Base-by-base conservation (phyloP, 208 protist genomes). In the Acanthamoeba triangularis region DNA sequence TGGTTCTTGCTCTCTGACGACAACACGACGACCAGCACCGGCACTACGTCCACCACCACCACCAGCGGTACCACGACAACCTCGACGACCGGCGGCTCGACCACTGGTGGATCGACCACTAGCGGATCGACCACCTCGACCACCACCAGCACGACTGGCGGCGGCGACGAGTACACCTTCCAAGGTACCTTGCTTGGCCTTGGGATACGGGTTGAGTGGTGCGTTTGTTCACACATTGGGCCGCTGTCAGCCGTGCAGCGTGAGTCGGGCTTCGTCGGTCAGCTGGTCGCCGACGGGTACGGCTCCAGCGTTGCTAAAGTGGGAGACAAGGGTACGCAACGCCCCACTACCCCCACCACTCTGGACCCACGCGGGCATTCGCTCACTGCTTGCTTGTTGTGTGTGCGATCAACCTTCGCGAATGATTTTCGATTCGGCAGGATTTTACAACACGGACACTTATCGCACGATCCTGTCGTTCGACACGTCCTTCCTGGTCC, bases 381-480 rank as follows among this genome's bases (percentile, higher is more conserved):
- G 25, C 25, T n/a, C 33, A 20, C 2, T 25, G 20, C 11, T 30
- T 37, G 37, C 11, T 76, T 35, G 67, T 1, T 18, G 65, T 28
- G 28, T 28, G 25, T 37, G n/a, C 33, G 3, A 6, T n/a, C 4
- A 11, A n/a, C 0, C 25, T 67, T 67, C n/a, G n/a, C n/a, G n/a
- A n/a, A n/a, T 67, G 61, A 6, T 67, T 23, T n/a, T 74, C n/a
- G 23, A n/a, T 14, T 30, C 23, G 65, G 23, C 69, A 90, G 82
- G 82, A 6, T 47, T 67, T 49, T 91, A 41, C 84, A 91, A 69
- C n/a, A 65, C 49, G 41, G 52, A 91, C 84, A 49, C 84, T 23
- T 91, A 67, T 30, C n/a, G 84, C 4, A n/a, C 84, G 7, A 91
- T 91, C 25, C 84, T 91, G 30, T 91, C 84, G 14, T 91, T 91